phyloP scores from a whole-genome alignment of 805 yeast genomes.

The Crinitomyces ghanaensis region DNA sequence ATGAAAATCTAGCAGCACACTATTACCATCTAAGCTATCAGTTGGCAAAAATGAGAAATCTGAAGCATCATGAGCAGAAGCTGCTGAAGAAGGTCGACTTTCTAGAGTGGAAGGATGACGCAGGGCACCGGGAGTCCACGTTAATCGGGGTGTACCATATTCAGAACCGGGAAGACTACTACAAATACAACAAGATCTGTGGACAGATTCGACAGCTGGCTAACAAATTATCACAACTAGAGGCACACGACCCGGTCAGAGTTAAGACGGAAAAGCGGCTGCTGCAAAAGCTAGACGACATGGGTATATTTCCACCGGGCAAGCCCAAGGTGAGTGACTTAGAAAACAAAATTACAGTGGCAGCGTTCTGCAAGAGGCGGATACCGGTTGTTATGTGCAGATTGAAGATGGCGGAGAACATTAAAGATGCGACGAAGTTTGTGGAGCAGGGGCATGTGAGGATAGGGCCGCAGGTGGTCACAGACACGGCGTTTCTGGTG shows the following conservation, averaged over 20 bases:
- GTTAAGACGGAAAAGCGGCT: constrained; percentile 79
- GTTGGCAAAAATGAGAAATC: constrained; percentile 46
- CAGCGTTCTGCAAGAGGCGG: constrained; percentile 85
- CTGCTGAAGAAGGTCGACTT: constrained; percentile 91
- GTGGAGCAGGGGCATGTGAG: constrained; percentile 96
- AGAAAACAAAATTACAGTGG: constrained; percentile 84
- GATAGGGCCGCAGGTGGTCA: constrained; percentile 90
- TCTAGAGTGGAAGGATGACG: constrained; percentile 95
- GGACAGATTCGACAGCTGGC: constrained; percentile 87
- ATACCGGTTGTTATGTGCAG: constrained; percentile 92
- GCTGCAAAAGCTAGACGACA: constrained; percentile 72
- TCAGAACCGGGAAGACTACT: constrained; percentile 92
- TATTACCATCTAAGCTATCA: too few relatives aligned
- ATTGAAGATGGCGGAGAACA: constrained; percentile 82
- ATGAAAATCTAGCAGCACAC: too few relatives aligned
- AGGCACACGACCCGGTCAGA: constrained; percentile 79
- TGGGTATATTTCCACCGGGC: constrained; percentile 77
- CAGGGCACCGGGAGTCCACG: constrained; percentile 90
- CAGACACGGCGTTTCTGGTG: constrained; percentile 91
- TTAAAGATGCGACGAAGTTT: constrained; percentile 79
- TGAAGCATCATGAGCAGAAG: constrained; percentile 93
- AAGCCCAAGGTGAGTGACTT: constrained; percentile 75
- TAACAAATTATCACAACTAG: constrained; percentile 70
- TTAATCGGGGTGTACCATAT: constrained; percentile 92
- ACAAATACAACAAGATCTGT: constrained; percentile 82